These are phyloP conservation scores for Calocera viscosa DNA, from an alignment of 768 basidiomycete genomes.

Conservation along the genomic window DNA sequence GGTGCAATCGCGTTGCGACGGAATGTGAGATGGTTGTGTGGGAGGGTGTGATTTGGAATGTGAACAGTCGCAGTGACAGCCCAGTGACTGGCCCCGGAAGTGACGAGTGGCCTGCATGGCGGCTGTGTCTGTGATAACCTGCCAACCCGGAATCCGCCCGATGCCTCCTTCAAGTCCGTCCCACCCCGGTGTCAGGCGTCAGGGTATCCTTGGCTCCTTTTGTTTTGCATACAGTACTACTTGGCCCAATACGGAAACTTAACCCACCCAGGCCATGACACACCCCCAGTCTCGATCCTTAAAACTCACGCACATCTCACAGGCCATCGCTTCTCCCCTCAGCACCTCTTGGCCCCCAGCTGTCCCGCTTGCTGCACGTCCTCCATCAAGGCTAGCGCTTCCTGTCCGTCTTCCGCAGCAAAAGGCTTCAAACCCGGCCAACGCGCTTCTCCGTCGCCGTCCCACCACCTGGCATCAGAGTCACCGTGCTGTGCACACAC, in stretches of 20 bases:
- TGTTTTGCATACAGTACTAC: not conserved
- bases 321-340: not conserved
- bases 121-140: not conserved
- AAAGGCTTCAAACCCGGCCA: not conserved
- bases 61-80: no score
- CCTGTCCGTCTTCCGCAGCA: not conserved
- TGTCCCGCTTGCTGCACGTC: not conserved
- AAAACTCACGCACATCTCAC: not conserved
- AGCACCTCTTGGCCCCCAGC: not conserved
- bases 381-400: not conserved
- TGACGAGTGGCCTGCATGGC: no score
- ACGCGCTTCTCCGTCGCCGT: not conserved
- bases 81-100: no score
- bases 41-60: no score
- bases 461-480: not conserved
- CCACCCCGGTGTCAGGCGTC: not conserved
- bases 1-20: not conserved
- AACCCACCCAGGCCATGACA: not conserved
- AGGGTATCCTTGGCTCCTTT: not conserved
- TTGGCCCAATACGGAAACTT: not conserved
- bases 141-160: not conserved
- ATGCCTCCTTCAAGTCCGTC: no score
- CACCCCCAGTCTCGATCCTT: not conserved
- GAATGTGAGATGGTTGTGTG: constrained; percentile 5
- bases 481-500: constrained; percentile 1